These are phyloP conservation scores for Sextonia rubra DNA, from an alignment of 164 flowering plant species.

Conservation along the genomic window DNA sequence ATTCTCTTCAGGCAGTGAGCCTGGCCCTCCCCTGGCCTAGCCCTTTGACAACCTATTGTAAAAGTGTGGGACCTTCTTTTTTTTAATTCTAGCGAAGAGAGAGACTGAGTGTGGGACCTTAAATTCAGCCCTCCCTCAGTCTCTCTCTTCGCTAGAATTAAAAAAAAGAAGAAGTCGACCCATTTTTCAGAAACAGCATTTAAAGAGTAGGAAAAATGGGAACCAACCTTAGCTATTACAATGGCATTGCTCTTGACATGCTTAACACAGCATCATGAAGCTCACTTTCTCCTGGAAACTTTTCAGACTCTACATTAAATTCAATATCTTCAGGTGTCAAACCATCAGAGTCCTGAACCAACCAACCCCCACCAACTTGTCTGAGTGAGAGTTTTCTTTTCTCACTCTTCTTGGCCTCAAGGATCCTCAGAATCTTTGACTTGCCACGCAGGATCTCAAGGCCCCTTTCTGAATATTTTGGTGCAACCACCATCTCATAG, in stretches of 20 bases:
- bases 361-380: conserved; percentile 99
- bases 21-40: no score
- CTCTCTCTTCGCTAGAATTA: no score
- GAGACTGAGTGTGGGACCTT: no score
- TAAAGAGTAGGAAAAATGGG: neutral
- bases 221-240: conserved; percentile 85
- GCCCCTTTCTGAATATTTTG: conserved; percentile 75
- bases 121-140: no score
- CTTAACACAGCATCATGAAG: conserved; percentile 92
- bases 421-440: conserved; percentile 86
- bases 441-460: conserved; percentile 91
- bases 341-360: conserved; percentile 93
- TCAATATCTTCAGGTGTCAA: conserved; percentile 66
- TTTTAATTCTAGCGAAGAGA: no score
- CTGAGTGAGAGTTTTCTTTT: conserved; percentile 86
- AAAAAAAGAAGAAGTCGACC: neutral
- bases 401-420: conserved; percentile 74
- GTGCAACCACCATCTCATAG: conserved; percentile 98
- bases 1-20: no score
- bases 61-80: no score
- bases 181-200: neutral
- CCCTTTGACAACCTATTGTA: no score
- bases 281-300: conserved; percentile 51
- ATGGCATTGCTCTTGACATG: conserved; percentile 99
- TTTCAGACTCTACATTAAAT: conserved; percentile 57